These are phyloP conservation scores for Citrus cavaleriei DNA, from an alignment of 345 rosid genomes.

Conservation along the genomic window DNA sequence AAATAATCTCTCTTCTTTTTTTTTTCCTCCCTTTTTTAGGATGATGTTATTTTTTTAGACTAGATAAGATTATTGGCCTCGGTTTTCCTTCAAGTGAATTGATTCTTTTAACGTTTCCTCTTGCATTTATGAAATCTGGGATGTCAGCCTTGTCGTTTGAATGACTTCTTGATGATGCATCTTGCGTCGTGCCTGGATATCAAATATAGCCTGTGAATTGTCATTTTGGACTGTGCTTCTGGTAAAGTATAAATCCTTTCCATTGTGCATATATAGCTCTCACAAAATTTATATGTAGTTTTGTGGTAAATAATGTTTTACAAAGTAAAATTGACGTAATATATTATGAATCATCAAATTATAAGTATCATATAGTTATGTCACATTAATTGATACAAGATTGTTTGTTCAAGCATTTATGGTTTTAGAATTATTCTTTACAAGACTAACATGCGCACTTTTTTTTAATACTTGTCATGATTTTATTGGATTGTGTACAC, in stretches of 20 bases:
- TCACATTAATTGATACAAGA: no score
- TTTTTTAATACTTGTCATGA: no score
- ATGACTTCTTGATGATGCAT: not conserved
- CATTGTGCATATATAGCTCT: not conserved
- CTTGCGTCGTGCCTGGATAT: not conserved
- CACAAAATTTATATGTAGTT: not conserved
- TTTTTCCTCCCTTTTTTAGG: no score
- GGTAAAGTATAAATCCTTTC: not conserved
- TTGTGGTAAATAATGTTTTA: no score
- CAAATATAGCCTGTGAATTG: not conserved
- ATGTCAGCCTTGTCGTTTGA: not conserved
- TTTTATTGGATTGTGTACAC: no score
- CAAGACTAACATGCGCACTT: no score
- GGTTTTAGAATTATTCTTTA: no score
- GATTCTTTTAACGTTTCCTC: not conserved
- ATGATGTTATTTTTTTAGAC: no score
- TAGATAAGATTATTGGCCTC: not conserved
- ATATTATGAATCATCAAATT: no score
- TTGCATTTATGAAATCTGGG: not conserved
- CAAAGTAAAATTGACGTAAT: no score
- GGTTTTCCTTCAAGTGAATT: not conserved
- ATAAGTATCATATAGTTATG: no score
- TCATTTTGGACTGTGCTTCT: not conserved
- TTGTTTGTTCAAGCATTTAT: no score
- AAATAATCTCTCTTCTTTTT: not conserved